Evolutionary conservation across 176 grass and related monocot species (phyloP), one percentile per base, ranked within the genome.

Genomic region (Miscanthus lutarioriparius): DNA sequence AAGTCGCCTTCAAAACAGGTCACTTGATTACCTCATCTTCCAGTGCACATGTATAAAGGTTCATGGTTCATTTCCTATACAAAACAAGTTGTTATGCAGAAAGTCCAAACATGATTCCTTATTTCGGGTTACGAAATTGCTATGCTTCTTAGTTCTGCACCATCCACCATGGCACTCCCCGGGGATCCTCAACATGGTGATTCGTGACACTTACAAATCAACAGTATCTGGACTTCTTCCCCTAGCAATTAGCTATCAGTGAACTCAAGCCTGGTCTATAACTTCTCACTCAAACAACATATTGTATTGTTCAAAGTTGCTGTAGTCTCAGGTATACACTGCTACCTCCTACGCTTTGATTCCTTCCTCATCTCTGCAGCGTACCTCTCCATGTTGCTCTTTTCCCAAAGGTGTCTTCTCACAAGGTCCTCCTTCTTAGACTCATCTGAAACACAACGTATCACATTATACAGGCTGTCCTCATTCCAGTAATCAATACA

Each of bases 361-460:
- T 93, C 93, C 87, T 88, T 95, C 72, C 87, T 93, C 58, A 70
- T 90, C 43, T 93, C 93, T 25, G 74, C 69, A 8, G 84, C 58
- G 49, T 95, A 93, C 74, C 22, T 95, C 80, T 95, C 89, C 96
- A 95, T 98, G 85, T 93, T 98, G 61, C 19, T 79, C 89, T 90
- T 92, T 25, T 87, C 93, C 96, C 93, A 98, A 49, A 98, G 90
- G 61, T 78, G 91, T 79, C 86, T 93, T 49, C 41, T 74, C 17
- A 95, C 89, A 62, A 98, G 81, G 86, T 92, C 86, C 83, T 85
- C 72, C 80, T 90, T 98, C 16, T 14, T 91, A 9, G 77, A 82
- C 49, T 93, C 93, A 87, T 93, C 96, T 98, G 83, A n/a, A 90
- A 71, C 43, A 84, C 72, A 89, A 59, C 20, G 67, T 27, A 66